Percentiles rank a stretch among this genome's conserved stretches.
These are phyloP conservation scores for Triticum turgidum DNA, from an alignment of 176 grass and related monocot genomes.

Conservation along the genomic window DNA sequence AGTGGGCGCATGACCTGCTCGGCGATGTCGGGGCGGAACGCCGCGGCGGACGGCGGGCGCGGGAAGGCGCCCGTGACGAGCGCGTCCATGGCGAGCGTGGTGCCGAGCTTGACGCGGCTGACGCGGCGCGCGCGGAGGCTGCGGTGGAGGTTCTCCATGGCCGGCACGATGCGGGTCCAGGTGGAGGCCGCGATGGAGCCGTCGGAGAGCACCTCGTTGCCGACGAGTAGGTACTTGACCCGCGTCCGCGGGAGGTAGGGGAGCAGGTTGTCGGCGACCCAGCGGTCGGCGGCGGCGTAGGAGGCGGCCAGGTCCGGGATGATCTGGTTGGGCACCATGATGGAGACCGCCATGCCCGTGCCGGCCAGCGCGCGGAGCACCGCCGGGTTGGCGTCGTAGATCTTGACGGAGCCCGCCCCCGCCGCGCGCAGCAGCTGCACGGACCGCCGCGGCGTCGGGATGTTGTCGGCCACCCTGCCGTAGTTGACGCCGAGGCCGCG, in stretches of 20 bases:
- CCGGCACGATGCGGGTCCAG: constrained; percentile 68
- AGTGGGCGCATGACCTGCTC: constrained; percentile 61
- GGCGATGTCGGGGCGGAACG: constrained; percentile 77
- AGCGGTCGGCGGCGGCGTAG: constrained; percentile 55
- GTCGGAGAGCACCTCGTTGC: constrained; percentile 93
- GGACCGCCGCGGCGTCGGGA: constrained; percentile 50
- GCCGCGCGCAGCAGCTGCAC: constrained; percentile 47
- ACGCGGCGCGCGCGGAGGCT: constrained; percentile 41
- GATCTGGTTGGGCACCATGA: constrained; percentile 92
- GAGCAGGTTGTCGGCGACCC: constrained; percentile 58
- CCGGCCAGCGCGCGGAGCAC: constrained; percentile 66
- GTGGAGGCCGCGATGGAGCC: constrained; percentile 44
- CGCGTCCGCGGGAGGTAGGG: constrained; percentile 52
- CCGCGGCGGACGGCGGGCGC: constrained; percentile 61
- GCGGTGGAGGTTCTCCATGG: constrained; percentile 70
- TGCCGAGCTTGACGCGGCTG: constrained; percentile 73
- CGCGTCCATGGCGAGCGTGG: constrained; percentile 88
- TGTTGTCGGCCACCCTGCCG: constrained; percentile 73
- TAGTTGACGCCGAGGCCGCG: constrained; percentile 77
- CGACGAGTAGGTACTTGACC: constrained; percentile 81
- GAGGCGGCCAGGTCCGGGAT: constrained; percentile 58
- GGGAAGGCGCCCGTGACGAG: constrained; percentile 39
- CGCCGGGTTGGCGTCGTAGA: constrained; percentile 75
- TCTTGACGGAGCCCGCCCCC: constrained; percentile 72
- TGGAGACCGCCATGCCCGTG: constrained; percentile 58